phyloP scores from a whole-genome alignment of 257 asterid genomes.

The Voacanga thouarsii region DNA sequence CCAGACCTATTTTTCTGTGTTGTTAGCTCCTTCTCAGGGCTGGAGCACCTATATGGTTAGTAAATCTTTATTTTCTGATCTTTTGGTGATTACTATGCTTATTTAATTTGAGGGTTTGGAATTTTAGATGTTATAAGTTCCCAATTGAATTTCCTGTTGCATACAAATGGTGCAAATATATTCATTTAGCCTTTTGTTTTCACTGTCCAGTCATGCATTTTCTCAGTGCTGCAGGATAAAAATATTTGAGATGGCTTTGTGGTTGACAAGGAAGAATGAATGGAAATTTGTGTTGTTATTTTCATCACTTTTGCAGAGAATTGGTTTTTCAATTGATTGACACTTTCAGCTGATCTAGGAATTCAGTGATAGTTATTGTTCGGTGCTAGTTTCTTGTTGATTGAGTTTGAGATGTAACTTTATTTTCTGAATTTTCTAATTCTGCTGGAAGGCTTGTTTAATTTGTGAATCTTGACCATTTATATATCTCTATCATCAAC shows the following conservation, averaged over 20 bases:
- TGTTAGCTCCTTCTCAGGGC: constrained; percentile 49
- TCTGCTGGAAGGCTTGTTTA: not conserved
- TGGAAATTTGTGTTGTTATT: not conserved
- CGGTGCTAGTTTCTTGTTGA: not conserved
- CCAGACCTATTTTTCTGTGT: constrained; percentile 51
- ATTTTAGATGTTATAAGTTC: not conserved
- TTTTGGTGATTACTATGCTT: not conserved
- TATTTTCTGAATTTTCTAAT: not conserved
- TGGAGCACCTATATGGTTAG: constrained; percentile 67
- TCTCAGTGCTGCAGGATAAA: not conserved
- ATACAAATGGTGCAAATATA: not conserved
- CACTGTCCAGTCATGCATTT: not conserved
- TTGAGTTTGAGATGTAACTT: not conserved
- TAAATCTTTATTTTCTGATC: not conserved
- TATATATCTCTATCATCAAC: not conserved
- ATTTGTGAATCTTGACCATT: no score
- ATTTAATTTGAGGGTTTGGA: not conserved
- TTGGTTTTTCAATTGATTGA: not conserved
- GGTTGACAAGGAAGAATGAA: not conserved
- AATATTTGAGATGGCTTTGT: not conserved
- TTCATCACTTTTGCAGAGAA: not conserved
- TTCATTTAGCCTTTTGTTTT: constrained; percentile 5
- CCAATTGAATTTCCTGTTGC: not conserved
- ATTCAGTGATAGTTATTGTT: not conserved
- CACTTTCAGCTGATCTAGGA: not conserved